phyloP scores from a whole-genome alignment of 192 early-diverging fungal species.

The Dispira simplex region DNA sequence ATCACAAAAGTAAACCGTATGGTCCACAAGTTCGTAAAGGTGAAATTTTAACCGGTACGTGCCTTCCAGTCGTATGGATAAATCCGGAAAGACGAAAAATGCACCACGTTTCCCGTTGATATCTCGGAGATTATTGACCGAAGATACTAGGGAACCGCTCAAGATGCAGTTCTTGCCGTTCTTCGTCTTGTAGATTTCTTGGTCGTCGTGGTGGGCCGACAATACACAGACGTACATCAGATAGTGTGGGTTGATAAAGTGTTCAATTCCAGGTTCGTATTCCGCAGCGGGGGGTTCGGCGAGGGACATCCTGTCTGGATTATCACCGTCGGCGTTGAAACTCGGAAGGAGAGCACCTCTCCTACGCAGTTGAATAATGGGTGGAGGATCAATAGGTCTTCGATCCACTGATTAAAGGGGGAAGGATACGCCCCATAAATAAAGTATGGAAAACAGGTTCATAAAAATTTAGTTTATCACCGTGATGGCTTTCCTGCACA shows the following conservation, averaged over 20 bases:
- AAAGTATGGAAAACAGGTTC: too few species aligned
- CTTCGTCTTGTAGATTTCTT: constrained; percentile 59
- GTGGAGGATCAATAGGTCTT: neutral
- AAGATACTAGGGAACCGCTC: constrained; percentile 83
- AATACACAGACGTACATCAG: constrained; percentile 89
- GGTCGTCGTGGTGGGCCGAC: constrained; percentile 49
- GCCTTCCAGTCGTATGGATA: constrained; percentile 86
- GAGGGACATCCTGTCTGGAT: constrained; percentile 11
- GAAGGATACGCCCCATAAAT: too few species aligned
- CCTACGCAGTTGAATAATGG: neutral
- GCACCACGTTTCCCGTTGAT: constrained; percentile 65
- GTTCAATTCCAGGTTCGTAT: neutral
- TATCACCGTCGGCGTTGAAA: constrained; percentile 12
- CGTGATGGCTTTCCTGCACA: too few species aligned
- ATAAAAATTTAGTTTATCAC: too few species aligned
- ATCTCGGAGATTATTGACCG: constrained; percentile 76
- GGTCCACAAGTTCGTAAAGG: constrained; percentile 74
- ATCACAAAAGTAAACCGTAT: constrained; percentile 23
- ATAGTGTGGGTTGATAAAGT: constrained; percentile 62
- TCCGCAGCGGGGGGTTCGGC: too few species aligned
- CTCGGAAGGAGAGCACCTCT: neutral
- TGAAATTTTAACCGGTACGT: constrained; percentile 65
- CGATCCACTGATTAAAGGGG: constrained; percentile 5
- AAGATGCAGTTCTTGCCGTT: constrained; percentile 62
- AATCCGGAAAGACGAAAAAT: constrained; percentile 92